phyloP scores from a whole-genome alignment of 2,329 filamentous ascomycete species.

The Ceratocystis colombiana region DNA sequence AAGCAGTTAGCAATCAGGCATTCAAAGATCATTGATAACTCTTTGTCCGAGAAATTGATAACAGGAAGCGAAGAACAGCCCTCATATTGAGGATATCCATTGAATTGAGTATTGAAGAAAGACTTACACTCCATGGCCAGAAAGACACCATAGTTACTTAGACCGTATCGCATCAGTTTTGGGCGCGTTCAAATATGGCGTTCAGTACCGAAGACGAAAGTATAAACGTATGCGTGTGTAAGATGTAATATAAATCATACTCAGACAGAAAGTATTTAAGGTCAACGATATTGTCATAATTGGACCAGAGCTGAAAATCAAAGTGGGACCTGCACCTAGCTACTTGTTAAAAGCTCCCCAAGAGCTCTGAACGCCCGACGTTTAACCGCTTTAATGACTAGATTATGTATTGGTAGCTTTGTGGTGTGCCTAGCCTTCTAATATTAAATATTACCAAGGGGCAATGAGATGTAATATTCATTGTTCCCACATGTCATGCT shows the following conservation, averaged over 20 bases:
- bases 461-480: no score
- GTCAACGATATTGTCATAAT: neutral
- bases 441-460: no score
- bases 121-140: conserved; percentile 70
- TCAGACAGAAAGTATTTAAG: neutral
- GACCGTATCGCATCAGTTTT: no score
- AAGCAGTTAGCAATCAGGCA: neutral
- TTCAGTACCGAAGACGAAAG: no score
- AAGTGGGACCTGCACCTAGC: neutral
- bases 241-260: neutral
- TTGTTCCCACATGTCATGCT: no score
- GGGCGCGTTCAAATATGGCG: no score
- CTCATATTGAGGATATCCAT: neutral
- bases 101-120: neutral
- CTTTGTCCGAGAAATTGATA: no score
- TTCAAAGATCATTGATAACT: neutral
- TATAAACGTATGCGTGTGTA: neutral
- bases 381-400: neutral
- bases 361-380: neutral
- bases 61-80: neutral
- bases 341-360: neutral
- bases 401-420: no score
- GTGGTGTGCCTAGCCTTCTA: no score
- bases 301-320: neutral
- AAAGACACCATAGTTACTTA: conserved; percentile 59